These are phyloP conservation scores for Naganishia vaughanmartiniae DNA, from an alignment of 768 basidiomycete genomes.

Conservation along the genomic window DNA sequence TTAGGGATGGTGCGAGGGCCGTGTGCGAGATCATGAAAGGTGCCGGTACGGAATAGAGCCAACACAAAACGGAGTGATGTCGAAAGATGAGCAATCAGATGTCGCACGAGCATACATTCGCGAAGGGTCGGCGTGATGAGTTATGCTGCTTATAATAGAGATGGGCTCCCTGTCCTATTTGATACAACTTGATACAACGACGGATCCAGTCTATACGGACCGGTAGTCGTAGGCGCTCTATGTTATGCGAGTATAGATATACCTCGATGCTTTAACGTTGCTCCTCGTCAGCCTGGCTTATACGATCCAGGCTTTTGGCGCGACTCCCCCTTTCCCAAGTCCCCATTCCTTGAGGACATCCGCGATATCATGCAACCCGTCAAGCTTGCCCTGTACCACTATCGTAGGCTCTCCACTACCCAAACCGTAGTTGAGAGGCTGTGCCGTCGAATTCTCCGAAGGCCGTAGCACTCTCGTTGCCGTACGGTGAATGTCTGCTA, in stretches of 20 bases:
- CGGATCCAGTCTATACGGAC: neutral
- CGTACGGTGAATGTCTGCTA: conserved; percentile 68
- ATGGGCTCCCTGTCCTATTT: neutral
- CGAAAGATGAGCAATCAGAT: neutral
- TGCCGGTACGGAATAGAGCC: neutral
- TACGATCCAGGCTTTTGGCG: conserved; percentile 25
- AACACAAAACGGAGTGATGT: neutral
- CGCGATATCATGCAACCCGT: conserved; percentile 56
- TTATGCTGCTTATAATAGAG: conserved; percentile 8
- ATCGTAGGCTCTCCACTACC: conserved; percentile 67
- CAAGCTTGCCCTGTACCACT: conserved; percentile 78
- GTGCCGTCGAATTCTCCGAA: conserved; percentile 23
- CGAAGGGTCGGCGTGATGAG: neutral
- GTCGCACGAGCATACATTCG: neutral
- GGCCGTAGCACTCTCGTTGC: conserved; percentile 67
- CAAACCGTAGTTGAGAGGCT: conserved; percentile 44
- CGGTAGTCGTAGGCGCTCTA: conserved; percentile 1
- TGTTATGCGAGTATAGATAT: neutral
- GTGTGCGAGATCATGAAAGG: conserved; percentile 16
- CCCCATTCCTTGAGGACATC: conserved; percentile 44
- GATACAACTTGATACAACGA: conserved; percentile 23
- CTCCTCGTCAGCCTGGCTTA: neutral
- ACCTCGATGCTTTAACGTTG: neutral
- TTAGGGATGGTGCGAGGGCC: conserved; percentile 13
- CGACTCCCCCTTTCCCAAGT: conserved; percentile 36